These are phyloP conservation scores for Hygrophila difformis DNA, from an alignment of 257 asterid species.

Conservation along the genomic window DNA sequence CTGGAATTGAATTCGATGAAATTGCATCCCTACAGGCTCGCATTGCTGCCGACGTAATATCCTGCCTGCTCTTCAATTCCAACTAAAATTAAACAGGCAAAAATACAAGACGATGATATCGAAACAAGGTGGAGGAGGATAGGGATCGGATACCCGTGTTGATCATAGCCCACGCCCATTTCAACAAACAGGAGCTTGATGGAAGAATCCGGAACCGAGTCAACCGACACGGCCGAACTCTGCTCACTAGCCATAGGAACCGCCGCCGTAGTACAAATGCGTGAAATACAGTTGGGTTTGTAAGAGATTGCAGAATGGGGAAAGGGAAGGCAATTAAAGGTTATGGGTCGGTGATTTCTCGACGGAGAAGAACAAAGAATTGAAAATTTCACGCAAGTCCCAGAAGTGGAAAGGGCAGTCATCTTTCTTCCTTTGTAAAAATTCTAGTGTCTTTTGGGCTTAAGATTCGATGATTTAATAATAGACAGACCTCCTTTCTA, in stretches of 20 bases:
- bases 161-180: slow-evolving; percentile 99
- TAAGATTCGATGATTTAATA: slow-evolving; percentile 14
- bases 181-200: slow-evolving; percentile 88
- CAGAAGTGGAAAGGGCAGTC: slow-evolving; percentile 17
- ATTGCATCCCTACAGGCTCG: slow-evolving; percentile 89
- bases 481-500: slow-evolving; percentile 10
- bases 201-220: slow-evolving; percentile 53
- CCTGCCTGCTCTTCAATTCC: slow-evolving; percentile 46
- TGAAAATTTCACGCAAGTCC: slow-evolving; percentile 12
- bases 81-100: background rate
- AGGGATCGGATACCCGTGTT: slow-evolving; percentile 57
- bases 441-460: slow-evolving; percentile 20
- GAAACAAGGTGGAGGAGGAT: background rate
- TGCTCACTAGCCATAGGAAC: slow-evolving; percentile 41
- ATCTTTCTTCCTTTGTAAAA: background rate
- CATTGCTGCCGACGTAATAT: slow-evolving; percentile 87
- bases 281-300: slow-evolving; percentile 8
- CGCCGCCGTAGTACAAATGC: slow-evolving; percentile 17
- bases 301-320: too few species aligned
- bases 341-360: slow-evolving; percentile 6
- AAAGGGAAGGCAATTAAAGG: background rate
- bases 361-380: slow-evolving; percentile 12
- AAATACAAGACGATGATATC: background rate
- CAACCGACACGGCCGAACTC: slow-evolving; percentile 16
- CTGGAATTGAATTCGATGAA: slow-evolving; percentile 88